phyloP scores from a whole-genome alignment of 2,329 filamentous ascomycete species.

The Hymenoscyphus salicellus region DNA sequence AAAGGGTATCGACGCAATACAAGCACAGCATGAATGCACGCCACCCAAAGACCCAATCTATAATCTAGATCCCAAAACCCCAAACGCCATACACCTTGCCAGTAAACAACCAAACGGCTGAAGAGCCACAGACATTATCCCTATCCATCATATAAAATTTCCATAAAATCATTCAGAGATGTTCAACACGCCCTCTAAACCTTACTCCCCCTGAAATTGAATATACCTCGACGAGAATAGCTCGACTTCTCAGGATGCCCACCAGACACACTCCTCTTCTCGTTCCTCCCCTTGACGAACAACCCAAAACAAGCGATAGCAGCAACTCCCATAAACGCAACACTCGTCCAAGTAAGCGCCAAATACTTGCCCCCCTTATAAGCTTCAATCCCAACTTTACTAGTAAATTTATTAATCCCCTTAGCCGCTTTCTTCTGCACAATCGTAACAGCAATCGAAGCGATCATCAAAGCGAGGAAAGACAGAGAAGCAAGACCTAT shows the following conservation, averaged over 20 bases:
- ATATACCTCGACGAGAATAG: conserved; percentile 24
- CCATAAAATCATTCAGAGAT: background rate
- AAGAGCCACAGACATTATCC: background rate
- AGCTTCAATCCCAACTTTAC: conserved; percentile 34
- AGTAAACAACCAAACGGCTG: background rate
- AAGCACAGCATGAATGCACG: background rate
- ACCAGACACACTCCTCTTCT: conserved; percentile 24
- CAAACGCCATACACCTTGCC: background rate
- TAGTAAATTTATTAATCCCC: conserved; percentile 43
- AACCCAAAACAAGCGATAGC: conserved; percentile 31
- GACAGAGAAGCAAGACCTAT: conserved; percentile 44
- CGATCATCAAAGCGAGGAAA: conserved; percentile 61
- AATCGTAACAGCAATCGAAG: conserved; percentile 71
- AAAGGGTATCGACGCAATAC: background rate
- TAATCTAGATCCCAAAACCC: background rate
- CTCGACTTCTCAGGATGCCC: conserved; percentile 27
- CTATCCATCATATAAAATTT: background rate
- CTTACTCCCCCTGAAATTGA: conserved; percentile 22
- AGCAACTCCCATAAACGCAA: conserved; percentile 42
- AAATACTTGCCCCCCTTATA: conserved; percentile 53
- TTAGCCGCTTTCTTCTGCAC: conserved; percentile 52
- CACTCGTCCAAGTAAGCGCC: conserved; percentile 57
- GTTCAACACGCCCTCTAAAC: conserved; percentile 14
- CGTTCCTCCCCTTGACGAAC: conserved; percentile 30
- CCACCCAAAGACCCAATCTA: background rate